phyloP scores from a whole-genome alignment of 306 rosid genomes.

The Pyrus pyrifolia region DNA sequence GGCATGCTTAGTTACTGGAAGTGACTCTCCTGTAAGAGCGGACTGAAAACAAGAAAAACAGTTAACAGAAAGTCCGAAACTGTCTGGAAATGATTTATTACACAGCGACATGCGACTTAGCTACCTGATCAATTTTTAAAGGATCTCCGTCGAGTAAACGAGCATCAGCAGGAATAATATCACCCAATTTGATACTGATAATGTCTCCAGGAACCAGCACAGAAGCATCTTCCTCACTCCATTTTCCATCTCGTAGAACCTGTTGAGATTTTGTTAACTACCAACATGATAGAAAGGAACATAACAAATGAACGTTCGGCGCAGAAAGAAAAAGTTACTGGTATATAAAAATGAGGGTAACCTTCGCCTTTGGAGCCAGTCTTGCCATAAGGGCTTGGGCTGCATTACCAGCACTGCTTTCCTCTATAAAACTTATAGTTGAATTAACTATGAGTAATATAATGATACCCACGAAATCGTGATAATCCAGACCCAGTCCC shows the following conservation, averaged over 20 bases:
- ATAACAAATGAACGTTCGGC: not conserved
- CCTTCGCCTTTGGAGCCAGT: conserved; percentile 26
- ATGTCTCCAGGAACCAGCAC: conserved; percentile 25
- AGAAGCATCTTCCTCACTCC: conserved; percentile 23
- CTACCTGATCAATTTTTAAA: conserved; percentile 16
- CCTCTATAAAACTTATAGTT: conserved; percentile 22
- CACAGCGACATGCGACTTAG: not conserved
- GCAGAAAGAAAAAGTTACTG: not conserved
- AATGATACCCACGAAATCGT: conserved; percentile 15
- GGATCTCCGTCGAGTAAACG: conserved; percentile 24
- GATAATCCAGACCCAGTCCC: conserved; percentile 8
- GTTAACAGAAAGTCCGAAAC: not conserved
- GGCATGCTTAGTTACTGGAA: conserved; percentile 9
- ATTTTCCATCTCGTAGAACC: conserved; percentile 17
- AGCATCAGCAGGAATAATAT: conserved; percentile 22
- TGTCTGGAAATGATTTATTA: not conserved
- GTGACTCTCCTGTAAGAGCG: too few relatives aligned
- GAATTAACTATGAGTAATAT: conserved; percentile 15
- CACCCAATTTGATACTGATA: conserved; percentile 18
- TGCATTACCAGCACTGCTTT: conserved; percentile 22
- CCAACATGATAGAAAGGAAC: not conserved
- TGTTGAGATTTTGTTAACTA: not conserved
- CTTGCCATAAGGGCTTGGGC: conserved; percentile 25
- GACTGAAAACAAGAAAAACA: not conserved
- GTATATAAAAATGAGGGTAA: not conserved